These are phyloP conservation scores for Dactylella cylindrospora DNA, from an alignment of 2,329 filamentous ascomycete genomes.

Conservation along the genomic window DNA sequence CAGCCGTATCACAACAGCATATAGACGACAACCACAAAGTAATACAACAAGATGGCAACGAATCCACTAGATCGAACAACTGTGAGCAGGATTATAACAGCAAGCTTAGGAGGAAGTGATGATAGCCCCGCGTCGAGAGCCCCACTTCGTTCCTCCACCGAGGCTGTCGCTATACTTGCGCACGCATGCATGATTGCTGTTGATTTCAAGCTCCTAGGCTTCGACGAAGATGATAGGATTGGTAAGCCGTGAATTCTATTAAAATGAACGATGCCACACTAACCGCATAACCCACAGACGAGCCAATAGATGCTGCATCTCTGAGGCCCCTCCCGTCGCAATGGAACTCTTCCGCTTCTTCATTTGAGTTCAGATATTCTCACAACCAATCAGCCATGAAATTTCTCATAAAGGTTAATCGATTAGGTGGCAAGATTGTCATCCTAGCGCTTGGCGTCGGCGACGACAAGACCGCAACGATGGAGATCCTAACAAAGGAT, in stretches of 20 bases:
- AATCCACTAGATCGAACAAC: conserved; percentile 34
- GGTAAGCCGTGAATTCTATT: conserved; percentile 56
- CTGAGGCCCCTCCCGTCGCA: conserved; percentile 63
- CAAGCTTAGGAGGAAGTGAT: conserved; percentile 30
- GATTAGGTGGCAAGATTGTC: conserved; percentile 80
- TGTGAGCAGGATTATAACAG: conserved; percentile 24
- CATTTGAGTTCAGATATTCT: conserved; percentile 80
- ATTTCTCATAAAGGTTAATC: conserved; percentile 77
- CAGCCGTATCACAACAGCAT: too few relatives aligned
- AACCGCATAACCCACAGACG: conserved; percentile 35
- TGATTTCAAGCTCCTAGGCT: conserved; percentile 76
- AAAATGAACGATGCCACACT: not conserved
- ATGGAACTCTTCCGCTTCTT: conserved; percentile 75
- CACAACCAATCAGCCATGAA: conserved; percentile 83
- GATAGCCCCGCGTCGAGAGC: conserved; percentile 58
- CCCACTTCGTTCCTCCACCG: conserved; percentile 59
- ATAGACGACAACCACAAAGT: too few relatives aligned
- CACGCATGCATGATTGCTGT: conserved; percentile 81
- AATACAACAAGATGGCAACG: conserved; percentile 15
- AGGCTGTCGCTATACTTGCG: conserved; percentile 78
- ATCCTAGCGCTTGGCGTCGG: conserved; percentile 76
- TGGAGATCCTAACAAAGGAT: conserved; percentile 74
- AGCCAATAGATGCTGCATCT: conserved; percentile 41
- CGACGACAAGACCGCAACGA: conserved; percentile 75
- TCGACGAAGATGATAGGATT: conserved; percentile 77